Evolutionary conservation across 495 filamentous ascomycete species (phyloP), one percentile per base, ranked within the genome.

Genomic region (Hyaloscypha bicolor): DNA sequence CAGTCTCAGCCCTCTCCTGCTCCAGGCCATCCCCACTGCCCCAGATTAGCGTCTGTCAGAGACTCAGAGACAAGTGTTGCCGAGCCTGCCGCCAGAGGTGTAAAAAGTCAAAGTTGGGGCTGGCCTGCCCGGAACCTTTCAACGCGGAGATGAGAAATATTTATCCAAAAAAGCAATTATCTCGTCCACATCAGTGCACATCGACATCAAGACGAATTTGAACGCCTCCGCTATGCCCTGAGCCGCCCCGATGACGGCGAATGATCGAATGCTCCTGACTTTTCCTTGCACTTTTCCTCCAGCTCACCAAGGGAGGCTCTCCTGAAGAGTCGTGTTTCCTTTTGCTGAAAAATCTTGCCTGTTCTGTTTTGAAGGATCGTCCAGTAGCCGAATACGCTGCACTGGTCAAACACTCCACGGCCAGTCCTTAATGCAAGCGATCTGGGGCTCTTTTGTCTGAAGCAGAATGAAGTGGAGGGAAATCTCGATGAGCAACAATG

Each of bases 161-260:
- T 60, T 66, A 55, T 53, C 53, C 11, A 35, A 66, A 66, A 61
- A 66, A 66, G 64, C 57, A 66, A 66, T 31, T 57, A 58, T 60
- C 32, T 52, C 6, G n/a, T 33, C 30, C 33, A 22, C 9, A 19
- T 1, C 2, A 25, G 12, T 21, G 8, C 31, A 37, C 19, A 16
- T 19, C 11, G 14, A 8, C 55, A 29, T 1, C 14, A 63, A 4
- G 2, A 25, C 42, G 42, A 48, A 14, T 14, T 14, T 19, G 16
- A 48, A 4, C 42, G 6, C 16, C 42, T 48, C 35, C 35, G 35
- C 35, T 37, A 8, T 37, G 35, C 42, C 42, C n/a, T 60, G 57
- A 30, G 16, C 39, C 64, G 45, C 48, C 39, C 63, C 63, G 55
- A 65, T 39, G 45, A 55, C 53, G 64, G 37, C 32, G 22, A 66